These are phyloP conservation scores for Punica granatum DNA, from an alignment of 345 rosid species.

Conservation along the genomic window DNA sequence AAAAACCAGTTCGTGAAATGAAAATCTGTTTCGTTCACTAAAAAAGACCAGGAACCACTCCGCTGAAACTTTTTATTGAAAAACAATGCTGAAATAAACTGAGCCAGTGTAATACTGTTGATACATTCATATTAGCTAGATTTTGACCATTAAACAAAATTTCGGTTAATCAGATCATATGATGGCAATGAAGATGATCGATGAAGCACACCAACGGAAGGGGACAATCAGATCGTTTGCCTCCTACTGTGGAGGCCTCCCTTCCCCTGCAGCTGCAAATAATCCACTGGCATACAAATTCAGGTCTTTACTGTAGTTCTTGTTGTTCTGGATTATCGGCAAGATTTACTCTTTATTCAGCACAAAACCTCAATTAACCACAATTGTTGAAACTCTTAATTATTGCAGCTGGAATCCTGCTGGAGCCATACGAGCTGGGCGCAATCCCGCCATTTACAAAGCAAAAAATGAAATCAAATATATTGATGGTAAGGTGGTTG, in stretches of 20 bases:
- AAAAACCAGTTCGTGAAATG: not conserved
- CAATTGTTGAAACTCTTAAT: not conserved
- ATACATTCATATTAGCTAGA: not conserved
- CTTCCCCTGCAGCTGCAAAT: conserved; percentile 95
- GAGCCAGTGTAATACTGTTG: not conserved
- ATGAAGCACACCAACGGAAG: conserved; percentile 50
- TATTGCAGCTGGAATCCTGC: conserved; percentile 87
- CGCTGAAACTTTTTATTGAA: not conserved
- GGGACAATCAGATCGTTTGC: conserved; percentile 77
- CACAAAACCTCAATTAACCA: not conserved
- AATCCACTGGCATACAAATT: conserved; percentile 91
- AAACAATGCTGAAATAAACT: not conserved
- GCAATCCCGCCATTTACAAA: conserved; percentile 73
- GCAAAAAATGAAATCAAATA: conserved; percentile 41
- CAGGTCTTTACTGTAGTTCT: conserved; percentile 38
- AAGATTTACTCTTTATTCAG: not conserved
- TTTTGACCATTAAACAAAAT: no score
- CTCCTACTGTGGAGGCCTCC: conserved; percentile 91
- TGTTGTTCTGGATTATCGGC: not conserved
- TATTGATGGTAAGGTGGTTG: conserved; percentile 51
- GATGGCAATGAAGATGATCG: conserved; percentile 97
- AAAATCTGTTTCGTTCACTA: not conserved
- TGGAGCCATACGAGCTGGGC: conserved; percentile 75
- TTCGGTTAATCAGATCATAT: conserved; percentile 63
- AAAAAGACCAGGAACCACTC: not conserved